Evolutionary conservation across 2,329 filamentous ascomycete species (phyloP).

Genomic region (Neonectria magnoliae): DNA sequence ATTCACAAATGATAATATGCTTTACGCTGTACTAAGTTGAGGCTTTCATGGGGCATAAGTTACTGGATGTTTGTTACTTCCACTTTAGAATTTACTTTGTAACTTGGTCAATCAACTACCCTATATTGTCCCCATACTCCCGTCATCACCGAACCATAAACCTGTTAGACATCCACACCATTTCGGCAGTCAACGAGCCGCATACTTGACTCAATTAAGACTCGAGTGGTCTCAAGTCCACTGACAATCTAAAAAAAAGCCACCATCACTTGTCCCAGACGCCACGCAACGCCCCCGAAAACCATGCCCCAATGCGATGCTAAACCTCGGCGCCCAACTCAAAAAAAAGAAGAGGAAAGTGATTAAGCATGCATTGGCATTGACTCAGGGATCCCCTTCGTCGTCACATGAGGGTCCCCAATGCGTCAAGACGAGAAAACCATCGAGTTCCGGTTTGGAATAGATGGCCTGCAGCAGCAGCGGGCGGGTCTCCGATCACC

Average conservation of each 20-base stretch:
- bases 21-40: neutral
- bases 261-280: neutral
- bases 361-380: neutral
- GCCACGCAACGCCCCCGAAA: neutral
- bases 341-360: neutral
- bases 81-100: neutral
- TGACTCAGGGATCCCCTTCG: neutral
- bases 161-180: neutral
- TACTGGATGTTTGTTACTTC: neutral
- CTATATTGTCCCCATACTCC: neutral
- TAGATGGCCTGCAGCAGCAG: constrained; percentile 28
- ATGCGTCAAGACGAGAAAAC: neutral
- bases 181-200: neutral
- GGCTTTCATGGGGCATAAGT: neutral
- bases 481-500: neutral
- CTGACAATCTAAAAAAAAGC: neutral
- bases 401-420: neutral
- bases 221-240: neutral
- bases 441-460: constrained; percentile 27
- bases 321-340: neutral
- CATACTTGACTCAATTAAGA: neutral
- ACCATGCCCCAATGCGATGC: neutral
- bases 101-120: neutral
- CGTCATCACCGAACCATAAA: neutral
- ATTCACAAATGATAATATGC: neutral